These are phyloP conservation scores for Fusarium odoratissimum DNA, from an alignment of 2,329 filamentous ascomycete genomes.

Conservation along the genomic window DNA sequence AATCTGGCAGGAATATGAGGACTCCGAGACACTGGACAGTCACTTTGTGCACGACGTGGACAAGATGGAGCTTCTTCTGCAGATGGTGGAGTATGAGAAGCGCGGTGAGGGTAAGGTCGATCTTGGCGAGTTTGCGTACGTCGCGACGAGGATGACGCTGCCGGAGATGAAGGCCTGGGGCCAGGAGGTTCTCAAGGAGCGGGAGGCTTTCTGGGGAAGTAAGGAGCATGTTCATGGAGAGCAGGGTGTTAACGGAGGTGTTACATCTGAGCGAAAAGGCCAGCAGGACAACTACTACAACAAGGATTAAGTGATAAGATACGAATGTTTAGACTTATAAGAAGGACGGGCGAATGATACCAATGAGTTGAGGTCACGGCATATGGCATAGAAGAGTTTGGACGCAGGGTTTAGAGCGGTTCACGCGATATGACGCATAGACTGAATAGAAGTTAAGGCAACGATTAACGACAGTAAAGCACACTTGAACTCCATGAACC, in stretches of 20 bases:
- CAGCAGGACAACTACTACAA: conserved; percentile 65
- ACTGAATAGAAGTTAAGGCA: conserved; percentile 5
- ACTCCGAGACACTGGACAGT: conserved; percentile 83
- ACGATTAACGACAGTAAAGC: conserved; percentile 7
- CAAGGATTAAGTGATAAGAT: conserved; percentile 30
- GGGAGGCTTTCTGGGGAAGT: conserved; percentile 76
- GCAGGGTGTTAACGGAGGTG: conserved; percentile 52
- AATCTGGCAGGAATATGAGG: conserved; percentile 97
- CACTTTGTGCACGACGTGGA: conserved; percentile 96
- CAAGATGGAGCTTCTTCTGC: conserved; percentile 93
- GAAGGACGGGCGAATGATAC: conserved; percentile 26
- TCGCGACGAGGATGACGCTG: conserved; percentile 77
- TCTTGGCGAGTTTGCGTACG: conserved; percentile 87
- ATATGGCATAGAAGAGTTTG: conserved; percentile 11
- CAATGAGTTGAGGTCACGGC: conserved; percentile 17
- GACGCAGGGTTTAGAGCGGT: conserved; percentile 7
- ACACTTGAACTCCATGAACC: neutral
- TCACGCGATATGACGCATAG: conserved; percentile 19
- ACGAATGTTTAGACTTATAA: neutral
- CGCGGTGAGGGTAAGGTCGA: conserved; percentile 73
- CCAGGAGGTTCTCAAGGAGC: conserved; percentile 78
- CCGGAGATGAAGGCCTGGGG: conserved; percentile 86
- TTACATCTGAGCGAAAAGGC: conserved; percentile 51
- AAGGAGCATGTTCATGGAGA: conserved; percentile 62
- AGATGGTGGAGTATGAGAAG: conserved; percentile 97